phyloP scores from a whole-genome alignment of 257 asterid species.

The Nicotiana attenuata region DNA sequence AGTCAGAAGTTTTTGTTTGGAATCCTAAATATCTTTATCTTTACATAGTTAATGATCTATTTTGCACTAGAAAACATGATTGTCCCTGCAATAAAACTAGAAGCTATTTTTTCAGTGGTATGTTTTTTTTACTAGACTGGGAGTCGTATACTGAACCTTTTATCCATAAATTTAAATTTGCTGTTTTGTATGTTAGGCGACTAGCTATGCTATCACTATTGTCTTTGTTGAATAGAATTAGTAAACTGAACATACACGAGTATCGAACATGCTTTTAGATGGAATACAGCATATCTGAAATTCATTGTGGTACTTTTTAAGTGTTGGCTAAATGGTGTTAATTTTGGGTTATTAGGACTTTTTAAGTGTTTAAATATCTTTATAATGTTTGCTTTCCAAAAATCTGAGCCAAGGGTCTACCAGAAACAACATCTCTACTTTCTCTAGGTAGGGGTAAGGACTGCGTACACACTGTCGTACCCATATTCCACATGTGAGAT shows the following conservation, averaged over 20 bases:
- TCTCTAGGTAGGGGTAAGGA: too few relatives aligned
- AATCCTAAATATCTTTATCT: neutral
- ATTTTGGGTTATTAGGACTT: too few relatives aligned
- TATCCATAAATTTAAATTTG: neutral
- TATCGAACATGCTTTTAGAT: neutral
- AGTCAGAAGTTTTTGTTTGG: neutral
- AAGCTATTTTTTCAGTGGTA: neutral
- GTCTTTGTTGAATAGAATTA: neutral
- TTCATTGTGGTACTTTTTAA: neutral
- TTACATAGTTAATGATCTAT: neutral
- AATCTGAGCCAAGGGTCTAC: too few relatives aligned
- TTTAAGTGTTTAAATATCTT: too few relatives aligned
- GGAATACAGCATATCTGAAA: neutral
- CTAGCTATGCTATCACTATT: neutral
- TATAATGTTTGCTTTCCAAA: too few relatives aligned
- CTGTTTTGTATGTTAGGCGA: neutral
- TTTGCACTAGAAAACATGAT: neutral
- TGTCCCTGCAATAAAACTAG: neutral
- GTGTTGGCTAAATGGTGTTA: neutral
- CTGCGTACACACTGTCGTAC: too few relatives aligned
- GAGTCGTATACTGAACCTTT: neutral
- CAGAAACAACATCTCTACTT: too few relatives aligned
- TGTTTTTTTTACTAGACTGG: neutral
- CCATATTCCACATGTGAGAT: too few relatives aligned
- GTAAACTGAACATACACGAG: neutral